Percentiles rank a stretch among this genome's conserved stretches.
These are phyloP conservation scores for Aspergillus avenaceus DNA, from an alignment of 495 filamentous ascomycete genomes.

Conservation along the genomic window DNA sequence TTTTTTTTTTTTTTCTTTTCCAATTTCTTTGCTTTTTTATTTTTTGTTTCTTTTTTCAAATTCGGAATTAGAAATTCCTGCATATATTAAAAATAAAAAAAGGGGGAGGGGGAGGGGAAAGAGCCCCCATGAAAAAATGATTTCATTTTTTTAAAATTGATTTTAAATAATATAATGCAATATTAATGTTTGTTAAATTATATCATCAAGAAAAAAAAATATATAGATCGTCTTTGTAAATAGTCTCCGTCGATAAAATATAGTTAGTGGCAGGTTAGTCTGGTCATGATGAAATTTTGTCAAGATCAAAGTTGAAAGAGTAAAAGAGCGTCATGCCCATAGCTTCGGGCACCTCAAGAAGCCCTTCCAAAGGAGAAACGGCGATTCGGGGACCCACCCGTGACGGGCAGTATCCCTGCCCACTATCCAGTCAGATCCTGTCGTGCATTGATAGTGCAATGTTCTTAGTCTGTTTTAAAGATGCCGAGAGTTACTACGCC, in stretches of 20 bases:
- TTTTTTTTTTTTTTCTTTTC: no score
- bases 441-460: constrained; percentile 6
- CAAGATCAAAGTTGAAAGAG: constrained; percentile 6
- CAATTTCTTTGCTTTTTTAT: no score
- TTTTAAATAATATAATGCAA: neutral
- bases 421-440: constrained; percentile 12
- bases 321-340: constrained; percentile 4
- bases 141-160: neutral
- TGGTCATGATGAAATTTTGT: constrained; percentile 1
- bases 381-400: constrained; percentile 6
- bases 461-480: neutral
- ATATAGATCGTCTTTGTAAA: no score
- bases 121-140: no score
- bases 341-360: neutral
- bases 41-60: neutral
- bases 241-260: constrained; percentile 10
- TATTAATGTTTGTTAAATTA: neutral
- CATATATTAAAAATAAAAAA: constrained; percentile 1
- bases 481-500: neutral
- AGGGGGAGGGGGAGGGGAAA: neutral
- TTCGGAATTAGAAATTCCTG: constrained; percentile 16
- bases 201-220: neutral
- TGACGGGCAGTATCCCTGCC: neutral
- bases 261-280: constrained; percentile 1
- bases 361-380: neutral